Evolutionary conservation across 257 asterid species (phyloP), one percentile per base, ranked within the genome.

Genomic region (Coffea canephora): DNA sequence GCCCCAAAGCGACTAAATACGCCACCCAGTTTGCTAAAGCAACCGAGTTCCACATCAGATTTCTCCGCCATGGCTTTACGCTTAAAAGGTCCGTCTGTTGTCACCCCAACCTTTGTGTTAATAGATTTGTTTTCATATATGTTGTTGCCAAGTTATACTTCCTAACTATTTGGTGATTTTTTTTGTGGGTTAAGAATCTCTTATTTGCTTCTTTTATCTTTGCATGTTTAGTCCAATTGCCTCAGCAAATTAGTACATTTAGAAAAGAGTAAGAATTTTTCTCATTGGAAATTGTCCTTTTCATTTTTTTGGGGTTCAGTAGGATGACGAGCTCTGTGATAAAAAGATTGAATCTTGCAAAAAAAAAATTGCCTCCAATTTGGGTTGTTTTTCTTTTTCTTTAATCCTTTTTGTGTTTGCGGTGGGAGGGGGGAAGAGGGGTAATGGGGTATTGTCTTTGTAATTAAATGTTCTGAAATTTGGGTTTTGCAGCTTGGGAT

Each of bases 51-150:
- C n/a, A 23, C 16, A 55, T 55, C 62, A 21, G 62, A 16, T 55
- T 55, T 55, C n/a, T 69, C 67, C 34, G 31, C 67, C 54, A 69
- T 75, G 78, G 78, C 78, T 13, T 59, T 75, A 61, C 70, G 78
- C 55, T 64, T 59, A 27, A 75, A 75, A 41, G 78, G 78, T 75
- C 62, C 8, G 78, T 75, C 61, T 36, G 52, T 52, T 55, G 0
- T 18, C 23, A 15, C 6, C 19, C 7, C 7, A 13, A 13, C 34
- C 41, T 55, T 25, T 55, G 3, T 39, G 43, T 4, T 55, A 23
- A 8, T 54, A 4, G 5, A 15, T 55, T 55, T 15, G 18, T 9
- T 55, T 21, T 55, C 9, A 9, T 5, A 4, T 6, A 4, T 18
- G 62, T 55, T 16, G n/a, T 55, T 16, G 62, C 18, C 62, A 6